phyloP scores from a whole-genome alignment of 139 green algal genomes.

The Chlorella sp. region DNA sequence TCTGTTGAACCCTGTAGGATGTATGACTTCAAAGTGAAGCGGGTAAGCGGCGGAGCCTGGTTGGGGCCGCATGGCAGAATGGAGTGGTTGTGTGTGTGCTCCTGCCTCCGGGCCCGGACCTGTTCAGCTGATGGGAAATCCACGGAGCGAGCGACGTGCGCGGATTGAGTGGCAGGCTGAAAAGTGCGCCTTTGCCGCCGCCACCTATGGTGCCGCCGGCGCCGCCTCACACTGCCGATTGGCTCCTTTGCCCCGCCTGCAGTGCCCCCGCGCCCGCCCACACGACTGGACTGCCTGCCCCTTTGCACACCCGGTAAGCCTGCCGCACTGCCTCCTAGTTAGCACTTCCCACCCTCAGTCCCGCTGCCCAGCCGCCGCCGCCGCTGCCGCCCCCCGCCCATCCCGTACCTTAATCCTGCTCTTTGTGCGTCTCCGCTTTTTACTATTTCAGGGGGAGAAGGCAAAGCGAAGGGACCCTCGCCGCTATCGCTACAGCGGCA shows the following conservation, averaged over 20 bases:
- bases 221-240: neutral
- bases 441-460: conserved; percentile 76
- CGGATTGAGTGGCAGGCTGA: neutral
- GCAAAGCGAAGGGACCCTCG: conserved; percentile 79
- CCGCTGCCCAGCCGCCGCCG: neutral
- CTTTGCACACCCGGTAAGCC: conserved; percentile 19
- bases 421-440: neutral
- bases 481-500: conserved; percentile 70
- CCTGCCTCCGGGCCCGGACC: too few relatives aligned
- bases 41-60: neutral
- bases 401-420: too few relatives aligned
- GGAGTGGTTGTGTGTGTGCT: too few relatives aligned
- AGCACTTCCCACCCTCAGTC: neutral
- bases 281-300: conserved; percentile 78
- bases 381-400: conserved; percentile 47
- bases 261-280: conserved; percentile 61
- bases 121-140: too few relatives aligned
- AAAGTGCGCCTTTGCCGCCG: neutral
- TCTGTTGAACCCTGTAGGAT: conserved; percentile 25
- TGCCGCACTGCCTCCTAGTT: neutral
- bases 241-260: neutral
- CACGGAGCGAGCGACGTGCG: neutral
- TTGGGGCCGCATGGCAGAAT: neutral
- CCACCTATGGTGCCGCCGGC: neutral
- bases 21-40: conserved; percentile 53